These are phyloP conservation scores for Paraconiothyrium brasiliense DNA, from an alignment of 2,329 filamentous ascomycete genomes.

Conservation along the genomic window DNA sequence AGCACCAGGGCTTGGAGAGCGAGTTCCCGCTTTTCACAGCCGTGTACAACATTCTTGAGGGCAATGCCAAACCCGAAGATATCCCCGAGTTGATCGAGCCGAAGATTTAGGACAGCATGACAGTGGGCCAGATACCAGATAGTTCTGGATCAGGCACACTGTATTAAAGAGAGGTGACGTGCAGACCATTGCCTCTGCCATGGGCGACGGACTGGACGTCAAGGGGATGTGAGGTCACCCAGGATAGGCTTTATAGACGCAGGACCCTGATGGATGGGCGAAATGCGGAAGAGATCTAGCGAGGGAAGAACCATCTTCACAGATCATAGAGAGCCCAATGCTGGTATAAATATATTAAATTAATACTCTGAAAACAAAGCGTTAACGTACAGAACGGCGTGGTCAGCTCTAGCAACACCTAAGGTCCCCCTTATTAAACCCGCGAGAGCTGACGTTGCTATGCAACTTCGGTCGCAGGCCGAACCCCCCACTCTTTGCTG, in stretches of 20 bases:
- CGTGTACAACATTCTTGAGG: slow-evolving; percentile 82
- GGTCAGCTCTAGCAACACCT: background rate
- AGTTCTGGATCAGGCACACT: background rate
- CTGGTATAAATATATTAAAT: background rate
- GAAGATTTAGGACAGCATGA: slow-evolving; percentile 30
- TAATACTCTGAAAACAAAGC: background rate
- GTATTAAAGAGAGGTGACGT: background rate
- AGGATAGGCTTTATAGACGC: background rate
- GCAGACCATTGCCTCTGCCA: background rate
- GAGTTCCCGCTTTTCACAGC: slow-evolving; percentile 94
- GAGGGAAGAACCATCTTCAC: background rate
- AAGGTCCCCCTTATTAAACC: background rate
- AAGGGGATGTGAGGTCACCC: background rate
- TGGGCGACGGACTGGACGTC: background rate
- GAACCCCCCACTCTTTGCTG: too few relatives aligned
- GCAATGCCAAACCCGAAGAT: slow-evolving; percentile 78
- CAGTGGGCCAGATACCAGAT: background rate
- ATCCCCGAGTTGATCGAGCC: slow-evolving; percentile 72
- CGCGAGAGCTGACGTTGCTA: background rate
- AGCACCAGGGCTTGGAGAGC: slow-evolving; percentile 76
- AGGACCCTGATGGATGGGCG: background rate
- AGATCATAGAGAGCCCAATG: slow-evolving; percentile 4
- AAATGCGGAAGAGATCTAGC: background rate
- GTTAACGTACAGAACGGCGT: background rate
- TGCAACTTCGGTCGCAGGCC: background rate